phyloP scores from a whole-genome alignment of 129 eudicot genomes.

The Cynara cardunculus region DNA sequence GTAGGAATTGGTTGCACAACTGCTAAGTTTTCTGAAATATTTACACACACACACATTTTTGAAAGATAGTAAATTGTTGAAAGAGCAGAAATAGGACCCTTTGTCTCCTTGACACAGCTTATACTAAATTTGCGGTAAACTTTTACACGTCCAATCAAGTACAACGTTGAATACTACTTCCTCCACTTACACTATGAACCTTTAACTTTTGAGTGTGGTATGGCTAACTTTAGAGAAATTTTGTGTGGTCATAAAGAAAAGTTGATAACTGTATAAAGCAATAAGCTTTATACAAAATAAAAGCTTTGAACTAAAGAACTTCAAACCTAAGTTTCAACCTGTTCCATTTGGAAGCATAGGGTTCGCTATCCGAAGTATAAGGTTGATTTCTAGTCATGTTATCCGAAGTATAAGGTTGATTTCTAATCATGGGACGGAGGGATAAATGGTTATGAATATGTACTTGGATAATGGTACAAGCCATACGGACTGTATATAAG shows the following conservation, averaged over 20 bases:
- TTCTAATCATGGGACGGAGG: neutral
- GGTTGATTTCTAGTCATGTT: too few relatives aligned
- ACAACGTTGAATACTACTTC: neutral
- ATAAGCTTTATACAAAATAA: neutral
- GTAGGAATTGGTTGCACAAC: neutral
- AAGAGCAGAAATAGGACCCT: neutral
- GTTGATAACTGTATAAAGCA: neutral
- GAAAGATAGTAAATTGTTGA: neutral
- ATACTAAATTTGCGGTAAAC: neutral
- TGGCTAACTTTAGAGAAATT: neutral
- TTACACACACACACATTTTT: neutral
- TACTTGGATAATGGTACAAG: neutral
- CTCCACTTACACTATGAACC: neutral
- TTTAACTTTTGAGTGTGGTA: neutral
- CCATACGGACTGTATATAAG: neutral
- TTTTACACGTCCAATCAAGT: constrained; percentile 2
- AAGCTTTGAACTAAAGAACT: neutral
- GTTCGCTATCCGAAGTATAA: neutral
- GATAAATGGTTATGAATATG: neutral
- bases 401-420: neutral
- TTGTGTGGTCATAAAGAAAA: neutral
- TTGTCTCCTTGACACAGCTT: neutral
- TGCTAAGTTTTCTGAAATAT: neutral
- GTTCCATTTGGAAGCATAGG: neutral
- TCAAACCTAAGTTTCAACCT: neutral